Percentiles rank a stretch among this genome's conserved stretches.
Evolutionary conservation across 345 rosid genomes (phyloP).

Genomic region (Hibiscus syriacus): DNA sequence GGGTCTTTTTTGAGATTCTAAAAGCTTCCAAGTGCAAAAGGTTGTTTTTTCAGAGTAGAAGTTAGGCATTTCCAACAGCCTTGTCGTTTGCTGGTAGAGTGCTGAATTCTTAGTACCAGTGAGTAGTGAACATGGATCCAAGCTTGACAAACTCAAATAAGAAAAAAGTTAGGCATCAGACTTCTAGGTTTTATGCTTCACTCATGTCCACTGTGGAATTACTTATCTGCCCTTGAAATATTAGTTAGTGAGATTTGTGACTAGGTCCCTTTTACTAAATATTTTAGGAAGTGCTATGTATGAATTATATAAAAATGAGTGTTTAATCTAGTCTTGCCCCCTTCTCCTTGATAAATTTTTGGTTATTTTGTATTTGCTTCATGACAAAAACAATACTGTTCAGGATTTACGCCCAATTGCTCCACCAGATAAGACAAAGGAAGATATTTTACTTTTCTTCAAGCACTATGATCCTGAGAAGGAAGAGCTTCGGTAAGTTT

Average conservation of each 20-base stretch:
- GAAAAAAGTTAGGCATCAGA: background rate
- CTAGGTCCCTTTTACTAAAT: background rate
- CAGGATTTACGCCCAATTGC: conserved; percentile 54
- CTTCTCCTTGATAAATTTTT: background rate
- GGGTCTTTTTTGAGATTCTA: background rate
- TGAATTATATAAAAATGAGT: background rate
- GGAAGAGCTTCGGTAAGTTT: conserved; percentile 46
- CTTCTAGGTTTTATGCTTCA: background rate
- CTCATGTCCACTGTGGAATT: background rate
- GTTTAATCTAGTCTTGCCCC: background rate
- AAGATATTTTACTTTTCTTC: conserved; percentile 62
- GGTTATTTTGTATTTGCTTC: background rate
- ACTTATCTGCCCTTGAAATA: background rate
- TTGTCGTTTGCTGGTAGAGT: background rate
- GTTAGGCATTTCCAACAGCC: background rate
- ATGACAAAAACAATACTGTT: conserved; percentile 4
- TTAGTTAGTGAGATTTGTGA: background rate
- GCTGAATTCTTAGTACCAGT: background rate
- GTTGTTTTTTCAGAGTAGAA: background rate
- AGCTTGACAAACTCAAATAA: background rate
- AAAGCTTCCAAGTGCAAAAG: background rate
- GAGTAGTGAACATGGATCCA: background rate
- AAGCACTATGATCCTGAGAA: conserved; percentile 67
- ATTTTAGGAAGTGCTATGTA: background rate
- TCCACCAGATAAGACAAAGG: conserved; percentile 53